A percentile compares a stretch with the other conserved stretches of the same genome.
Conservation (phyloP, 306 rosid species). For the Citrullus mucosospermus region DNA sequence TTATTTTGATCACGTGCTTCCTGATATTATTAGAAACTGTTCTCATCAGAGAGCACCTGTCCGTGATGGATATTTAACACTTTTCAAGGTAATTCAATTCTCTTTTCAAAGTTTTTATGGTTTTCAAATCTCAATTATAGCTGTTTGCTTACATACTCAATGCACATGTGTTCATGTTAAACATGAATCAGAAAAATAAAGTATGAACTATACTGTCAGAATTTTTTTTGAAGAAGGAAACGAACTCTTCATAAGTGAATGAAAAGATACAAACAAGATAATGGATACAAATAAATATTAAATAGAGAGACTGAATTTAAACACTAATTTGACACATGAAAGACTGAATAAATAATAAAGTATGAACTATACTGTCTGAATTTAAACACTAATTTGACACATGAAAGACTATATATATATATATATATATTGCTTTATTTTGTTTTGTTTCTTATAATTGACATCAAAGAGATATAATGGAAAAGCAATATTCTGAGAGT, state of each 20-base stretch:
- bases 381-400: not conserved
- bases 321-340: no score
- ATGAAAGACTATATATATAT: no score
- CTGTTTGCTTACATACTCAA: not conserved
- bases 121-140: not conserved
- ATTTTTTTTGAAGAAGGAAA: not conserved
- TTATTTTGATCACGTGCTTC: slow-evolving; percentile 81
- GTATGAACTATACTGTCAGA: not conserved
- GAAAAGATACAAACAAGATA: no score
- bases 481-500: not conserved
- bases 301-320: no score
- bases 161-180: not conserved
- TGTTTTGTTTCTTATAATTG: not conserved
- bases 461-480: not conserved
- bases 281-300: no score
- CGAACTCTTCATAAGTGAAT: no score
- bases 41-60: slow-evolving; percentile 90
- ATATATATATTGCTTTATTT: not conserved
- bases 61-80: slow-evolving; percentile 88
- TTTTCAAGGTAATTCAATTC: slow-evolving; percentile 67
- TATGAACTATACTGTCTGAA: not conserved
- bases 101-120: not conserved
- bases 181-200: not conserved
- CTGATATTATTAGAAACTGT: slow-evolving; percentile 85
- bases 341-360: not conserved